A percentile compares a stretch with the other conserved stretches of the same genome.
Evolutionary conservation across 441 rosid genomes (phyloP).

Genomic region (Rhodomyrtus psidioides): DNA sequence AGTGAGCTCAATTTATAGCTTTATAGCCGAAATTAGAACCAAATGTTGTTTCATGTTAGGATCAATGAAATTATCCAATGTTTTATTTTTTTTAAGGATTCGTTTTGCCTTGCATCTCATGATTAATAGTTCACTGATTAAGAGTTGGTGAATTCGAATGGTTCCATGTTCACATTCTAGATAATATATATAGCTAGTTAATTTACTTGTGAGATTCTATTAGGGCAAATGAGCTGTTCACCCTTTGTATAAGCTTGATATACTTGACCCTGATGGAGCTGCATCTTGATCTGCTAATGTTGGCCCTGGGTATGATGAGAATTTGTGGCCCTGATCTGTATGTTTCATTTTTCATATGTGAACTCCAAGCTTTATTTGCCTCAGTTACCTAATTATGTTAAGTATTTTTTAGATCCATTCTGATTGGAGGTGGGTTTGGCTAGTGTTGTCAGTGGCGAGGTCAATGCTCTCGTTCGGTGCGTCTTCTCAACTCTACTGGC

Average conservation of each 20-base stretch:
- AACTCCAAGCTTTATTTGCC: not conserved
- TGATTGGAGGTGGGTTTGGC: too few relatives aligned
- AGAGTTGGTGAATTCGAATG: not conserved
- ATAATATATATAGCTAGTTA: not conserved
- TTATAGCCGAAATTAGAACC: too few relatives aligned
- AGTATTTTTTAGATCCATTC: not conserved
- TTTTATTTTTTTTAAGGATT: not conserved
- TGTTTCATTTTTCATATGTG: not conserved
- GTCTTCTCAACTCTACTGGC: too few relatives aligned
- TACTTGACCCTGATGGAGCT: not conserved
- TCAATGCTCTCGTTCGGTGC: too few relatives aligned
- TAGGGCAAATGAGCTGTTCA: not conserved
- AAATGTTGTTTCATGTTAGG: not conserved
- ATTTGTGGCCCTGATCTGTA: not conserved
- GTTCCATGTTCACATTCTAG: not conserved
- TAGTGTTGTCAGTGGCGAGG: too few relatives aligned
- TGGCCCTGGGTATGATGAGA: not conserved
- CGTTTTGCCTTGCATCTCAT: not conserved
- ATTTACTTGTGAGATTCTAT: not conserved
- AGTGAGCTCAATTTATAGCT: too few relatives aligned
- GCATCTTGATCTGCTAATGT: not conserved
- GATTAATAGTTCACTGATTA: not conserved
- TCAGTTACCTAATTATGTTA: not conserved
- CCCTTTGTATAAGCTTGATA: not conserved
- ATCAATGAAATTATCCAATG: not conserved